A percentile compares a stretch with the other conserved stretches of the same genome.
These are phyloP conservation scores for Macrolepiota fuliginosa DNA, from an alignment of 768 basidiomycete genomes.

Conservation along the genomic window DNA sequence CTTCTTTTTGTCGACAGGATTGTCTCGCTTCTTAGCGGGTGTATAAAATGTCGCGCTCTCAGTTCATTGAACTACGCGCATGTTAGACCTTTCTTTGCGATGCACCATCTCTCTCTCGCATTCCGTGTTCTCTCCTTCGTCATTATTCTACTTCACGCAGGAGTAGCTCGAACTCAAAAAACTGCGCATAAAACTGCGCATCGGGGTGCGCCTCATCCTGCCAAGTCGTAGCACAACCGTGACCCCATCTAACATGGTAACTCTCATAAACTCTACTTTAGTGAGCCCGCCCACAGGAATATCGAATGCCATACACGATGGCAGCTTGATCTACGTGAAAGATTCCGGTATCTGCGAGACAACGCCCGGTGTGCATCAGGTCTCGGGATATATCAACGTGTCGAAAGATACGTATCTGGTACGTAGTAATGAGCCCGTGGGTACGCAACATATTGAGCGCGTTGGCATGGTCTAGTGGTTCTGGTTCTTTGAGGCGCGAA, in stretches of 20 bases:
- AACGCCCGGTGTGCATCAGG: slow-evolving; percentile 57
- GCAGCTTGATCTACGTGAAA: neutral
- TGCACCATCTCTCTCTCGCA: too few relatives aligned
- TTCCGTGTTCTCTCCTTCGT: too few relatives aligned
- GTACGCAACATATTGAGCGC: neutral
- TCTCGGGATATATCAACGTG: slow-evolving; percentile 63
- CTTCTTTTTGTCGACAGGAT: too few relatives aligned
- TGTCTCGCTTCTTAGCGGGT: too few relatives aligned
- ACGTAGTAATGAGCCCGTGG: neutral
- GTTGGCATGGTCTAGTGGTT: slow-evolving; percentile 41
- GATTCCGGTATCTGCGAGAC: slow-evolving; percentile 36
- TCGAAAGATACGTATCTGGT: slow-evolving; percentile 57
- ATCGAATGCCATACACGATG: neutral
- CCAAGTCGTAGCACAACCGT: too few relatives aligned
- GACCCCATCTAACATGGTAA: neutral
- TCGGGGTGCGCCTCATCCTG: too few relatives aligned
- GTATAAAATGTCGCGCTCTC: too few relatives aligned
- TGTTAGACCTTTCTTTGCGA: too few relatives aligned
- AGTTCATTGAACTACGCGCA: too few relatives aligned
- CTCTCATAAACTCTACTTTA: neutral
- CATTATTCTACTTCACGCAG: too few relatives aligned
- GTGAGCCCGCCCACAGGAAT: neutral
- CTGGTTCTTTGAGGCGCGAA: slow-evolving; percentile 66
- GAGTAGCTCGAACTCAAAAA: too few relatives aligned
- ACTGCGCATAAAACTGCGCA: too few relatives aligned